These are phyloP conservation scores for Sclerotinia trifoliorum DNA, from an alignment of 2,329 filamentous ascomycete genomes.

Conservation along the genomic window DNA sequence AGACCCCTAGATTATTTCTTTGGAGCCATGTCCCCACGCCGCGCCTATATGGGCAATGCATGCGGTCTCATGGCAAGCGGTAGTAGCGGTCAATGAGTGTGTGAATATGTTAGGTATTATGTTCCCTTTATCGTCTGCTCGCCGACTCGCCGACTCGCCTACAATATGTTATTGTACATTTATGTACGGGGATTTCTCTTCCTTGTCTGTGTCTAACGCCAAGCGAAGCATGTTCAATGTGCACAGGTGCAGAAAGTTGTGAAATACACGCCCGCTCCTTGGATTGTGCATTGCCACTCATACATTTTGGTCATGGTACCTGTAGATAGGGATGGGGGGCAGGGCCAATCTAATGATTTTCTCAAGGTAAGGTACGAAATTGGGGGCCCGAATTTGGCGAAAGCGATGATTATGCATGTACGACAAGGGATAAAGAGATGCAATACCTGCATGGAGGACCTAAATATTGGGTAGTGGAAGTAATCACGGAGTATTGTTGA, in stretches of 20 bases:
- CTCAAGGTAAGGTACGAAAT: neutral
- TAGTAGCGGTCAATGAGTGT: neutral
- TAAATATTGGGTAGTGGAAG: neutral
- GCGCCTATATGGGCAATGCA: constrained; percentile 3
- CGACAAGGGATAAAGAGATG: neutral
- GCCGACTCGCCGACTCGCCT: neutral
- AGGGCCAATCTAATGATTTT: neutral
- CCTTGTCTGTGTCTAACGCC: neutral
- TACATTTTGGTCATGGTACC: neutral
- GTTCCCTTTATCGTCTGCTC: neutral
- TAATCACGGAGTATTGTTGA: too few species aligned
- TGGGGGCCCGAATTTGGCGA: neutral
- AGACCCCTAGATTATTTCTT: neutral
- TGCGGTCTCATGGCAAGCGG: neutral
- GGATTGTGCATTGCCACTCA: neutral
- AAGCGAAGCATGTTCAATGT: neutral
- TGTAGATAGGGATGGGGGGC: neutral
- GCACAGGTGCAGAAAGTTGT: neutral
- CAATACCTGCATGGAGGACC: neutral
- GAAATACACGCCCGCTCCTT: neutral
- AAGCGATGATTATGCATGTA: neutral
- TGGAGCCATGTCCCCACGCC: neutral
- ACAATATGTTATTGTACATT: neutral
- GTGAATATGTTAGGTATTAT: neutral
- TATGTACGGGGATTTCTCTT: neutral